Evolutionary conservation across 2,329 filamentous ascomycete species (phyloP), one percentile per base, ranked within the genome.

Genomic region (Rhynchosporium graminicola): DNA sequence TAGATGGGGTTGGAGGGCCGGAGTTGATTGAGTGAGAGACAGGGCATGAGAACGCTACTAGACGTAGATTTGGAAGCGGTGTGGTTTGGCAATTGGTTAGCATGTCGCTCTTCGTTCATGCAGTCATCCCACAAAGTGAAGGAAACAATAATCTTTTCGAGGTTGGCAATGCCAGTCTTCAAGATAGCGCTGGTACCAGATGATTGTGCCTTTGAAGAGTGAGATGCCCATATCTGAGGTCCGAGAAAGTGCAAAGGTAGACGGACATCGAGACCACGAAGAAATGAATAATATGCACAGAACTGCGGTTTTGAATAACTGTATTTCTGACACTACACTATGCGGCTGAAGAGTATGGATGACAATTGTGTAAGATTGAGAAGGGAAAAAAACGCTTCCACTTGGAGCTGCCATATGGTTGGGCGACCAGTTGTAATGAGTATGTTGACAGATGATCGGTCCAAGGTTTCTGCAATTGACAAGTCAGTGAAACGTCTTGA

Each of bases 1-100:
- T 56, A 9, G 71, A 73, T 67, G 66, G 69, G 8, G 48, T 72
- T 3, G 58, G 59, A 85, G 63, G 58, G 33, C 46, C 45, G 5
- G 61, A 64, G 50, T 46, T 63, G 45, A 55, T 65, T 40, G 63
- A 65, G 26, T 67, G 59, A 52, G 36, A 4, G 28, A 45, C 3
- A 12, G 10, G 12, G 43, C 38, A 31, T 15, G 15, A 2, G 15
- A 4, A 4, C 20, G 20, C 20, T 20, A 20, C 9, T 51, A 26
- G 46, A 51, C 4, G 36, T 36, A 36, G 9, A 36, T 6, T 5
- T 5, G 9, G 33, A 36, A 10, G 33, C 33, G 33, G 9, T 36
- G 5, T 10, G 33, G 5, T 36, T 36, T 36, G 33, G 33, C 33
- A 10, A 10, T 36, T 36, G 1, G 33, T 36, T 10, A 10, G 9